Conservation (phyloP, 805 yeast genomes). For the Wickerhamiella brachini region DNA sequence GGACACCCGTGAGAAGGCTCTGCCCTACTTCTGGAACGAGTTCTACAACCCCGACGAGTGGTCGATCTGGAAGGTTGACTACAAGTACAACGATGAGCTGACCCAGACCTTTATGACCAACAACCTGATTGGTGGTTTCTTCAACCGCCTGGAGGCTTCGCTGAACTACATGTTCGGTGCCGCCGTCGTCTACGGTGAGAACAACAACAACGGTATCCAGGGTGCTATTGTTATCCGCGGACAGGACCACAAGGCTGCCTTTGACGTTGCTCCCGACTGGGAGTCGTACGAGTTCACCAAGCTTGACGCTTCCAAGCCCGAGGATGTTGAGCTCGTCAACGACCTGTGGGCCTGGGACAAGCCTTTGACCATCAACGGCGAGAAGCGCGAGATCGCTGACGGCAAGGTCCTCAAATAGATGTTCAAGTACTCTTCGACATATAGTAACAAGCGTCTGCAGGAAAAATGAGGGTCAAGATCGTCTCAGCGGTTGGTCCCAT, state of each 20-base stretch:
- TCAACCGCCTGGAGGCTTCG: slow-evolving; percentile 85
- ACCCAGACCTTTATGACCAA: slow-evolving; percentile 96
- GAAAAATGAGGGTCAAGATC: no score
- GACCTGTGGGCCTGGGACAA: slow-evolving; percentile 98
- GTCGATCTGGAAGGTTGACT: slow-evolving; percentile 89
- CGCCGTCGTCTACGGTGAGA: slow-evolving; percentile 93
- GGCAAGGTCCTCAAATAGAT: slow-evolving; percentile 92
- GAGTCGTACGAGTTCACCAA: slow-evolving; percentile 79
- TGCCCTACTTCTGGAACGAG: slow-evolving; percentile 94
- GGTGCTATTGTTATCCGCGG: slow-evolving; percentile 96
- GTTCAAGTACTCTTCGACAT: no score
- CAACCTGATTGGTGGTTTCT: slow-evolving; percentile 96
- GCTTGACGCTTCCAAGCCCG: slow-evolving; percentile 66
- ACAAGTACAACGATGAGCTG: slow-evolving; percentile 96
- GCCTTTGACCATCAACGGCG: slow-evolving; percentile 73
- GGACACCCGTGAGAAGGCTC: slow-evolving; percentile 85
- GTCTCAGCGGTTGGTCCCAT: no score
- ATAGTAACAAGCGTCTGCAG: no score
- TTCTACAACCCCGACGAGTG: slow-evolving; percentile 84
- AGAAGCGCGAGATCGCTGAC: slow-evolving; percentile 77
- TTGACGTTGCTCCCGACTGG: slow-evolving; percentile 99
- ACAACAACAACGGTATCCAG: slow-evolving; percentile 93
- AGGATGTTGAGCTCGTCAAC: slow-evolving; percentile 64
- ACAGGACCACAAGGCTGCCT: slow-evolving; percentile 79
- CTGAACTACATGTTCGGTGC: slow-evolving; percentile 89